These are phyloP conservation scores for Cutaneotrichosporon dermatis DNA, from an alignment of 1,284 basidiomycete species.

Conservation along the genomic window DNA sequence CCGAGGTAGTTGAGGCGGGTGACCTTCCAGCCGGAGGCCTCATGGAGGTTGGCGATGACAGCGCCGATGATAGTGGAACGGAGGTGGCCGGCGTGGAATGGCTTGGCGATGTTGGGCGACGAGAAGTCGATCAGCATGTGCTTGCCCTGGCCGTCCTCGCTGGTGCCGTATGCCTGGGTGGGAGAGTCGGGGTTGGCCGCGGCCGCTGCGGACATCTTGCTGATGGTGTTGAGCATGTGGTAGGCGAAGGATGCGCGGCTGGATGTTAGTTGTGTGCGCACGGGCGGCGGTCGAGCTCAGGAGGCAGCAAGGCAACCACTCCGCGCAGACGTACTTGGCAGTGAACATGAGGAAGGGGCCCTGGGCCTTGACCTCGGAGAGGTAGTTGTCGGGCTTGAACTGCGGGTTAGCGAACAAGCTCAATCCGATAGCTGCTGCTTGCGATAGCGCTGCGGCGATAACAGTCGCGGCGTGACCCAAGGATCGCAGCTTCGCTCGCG, in stretches of 20 bases:
- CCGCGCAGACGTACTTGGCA: constrained; percentile 55
- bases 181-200: constrained; percentile 31
- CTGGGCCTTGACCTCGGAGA: constrained; percentile 59
- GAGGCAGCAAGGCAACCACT: neutral
- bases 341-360: constrained; percentile 81
- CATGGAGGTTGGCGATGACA: constrained; percentile 87
- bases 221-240: constrained; percentile 75
- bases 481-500: neutral
- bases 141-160: constrained; percentile 72
- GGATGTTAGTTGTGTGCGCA: too few species aligned
- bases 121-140: constrained; percentile 72
- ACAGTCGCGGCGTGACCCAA: neutral
- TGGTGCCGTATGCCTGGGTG: constrained; percentile 66
- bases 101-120: constrained; percentile 96
- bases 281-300: too few species aligned
- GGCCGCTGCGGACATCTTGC: constrained; percentile 57
- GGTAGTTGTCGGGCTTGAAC: constrained; percentile 51
- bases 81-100: constrained; percentile 96
- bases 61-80: constrained; percentile 97
- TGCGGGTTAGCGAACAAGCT: constrained; percentile 26
- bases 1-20: constrained; percentile 88
- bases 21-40: constrained; percentile 89
- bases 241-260: constrained; percentile 58
- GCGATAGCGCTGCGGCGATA: too few species aligned
- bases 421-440: too few species aligned